These are phyloP conservation scores for Chenopodium berlandieri DNA, from an alignment of 148 eudicot genomes.

Conservation along the genomic window DNA sequence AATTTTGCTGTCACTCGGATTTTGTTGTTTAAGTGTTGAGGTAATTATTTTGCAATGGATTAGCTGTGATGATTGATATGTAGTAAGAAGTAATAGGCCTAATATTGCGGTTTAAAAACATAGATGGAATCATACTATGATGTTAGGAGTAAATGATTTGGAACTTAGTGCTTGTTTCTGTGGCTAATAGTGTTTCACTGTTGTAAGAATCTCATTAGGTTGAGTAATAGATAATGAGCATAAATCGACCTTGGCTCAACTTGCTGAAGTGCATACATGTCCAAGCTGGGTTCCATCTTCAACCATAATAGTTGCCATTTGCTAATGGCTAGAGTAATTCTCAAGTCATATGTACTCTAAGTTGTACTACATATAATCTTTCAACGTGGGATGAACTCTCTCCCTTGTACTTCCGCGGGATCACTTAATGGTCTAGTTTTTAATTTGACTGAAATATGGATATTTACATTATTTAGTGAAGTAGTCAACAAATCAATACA, in stretches of 20 bases:
- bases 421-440: background rate
- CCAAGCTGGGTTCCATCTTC: background rate
- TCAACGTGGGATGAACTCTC: no score
- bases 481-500: background rate
- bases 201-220: background rate
- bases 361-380: background rate
- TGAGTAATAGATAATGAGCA: background rate
- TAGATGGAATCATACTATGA: background rate
- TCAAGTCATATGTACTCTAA: background rate
- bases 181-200: background rate
- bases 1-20: background rate
- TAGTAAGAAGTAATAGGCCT: no score
- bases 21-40: background rate
- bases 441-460: background rate
- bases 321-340: background rate
- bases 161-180: background rate
- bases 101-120: no score
- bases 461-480: background rate
- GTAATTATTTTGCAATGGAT: background rate
- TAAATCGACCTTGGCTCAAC: background rate
- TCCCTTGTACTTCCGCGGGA: no score
- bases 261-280: background rate
- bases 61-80: background rate
- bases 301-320: background rate
- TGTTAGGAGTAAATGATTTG: background rate